Percentiles rank a stretch among this genome's conserved stretches.
Conservation (phyloP, 768 basidiomycete species). For the Panaeolus cyanescens region DNA sequence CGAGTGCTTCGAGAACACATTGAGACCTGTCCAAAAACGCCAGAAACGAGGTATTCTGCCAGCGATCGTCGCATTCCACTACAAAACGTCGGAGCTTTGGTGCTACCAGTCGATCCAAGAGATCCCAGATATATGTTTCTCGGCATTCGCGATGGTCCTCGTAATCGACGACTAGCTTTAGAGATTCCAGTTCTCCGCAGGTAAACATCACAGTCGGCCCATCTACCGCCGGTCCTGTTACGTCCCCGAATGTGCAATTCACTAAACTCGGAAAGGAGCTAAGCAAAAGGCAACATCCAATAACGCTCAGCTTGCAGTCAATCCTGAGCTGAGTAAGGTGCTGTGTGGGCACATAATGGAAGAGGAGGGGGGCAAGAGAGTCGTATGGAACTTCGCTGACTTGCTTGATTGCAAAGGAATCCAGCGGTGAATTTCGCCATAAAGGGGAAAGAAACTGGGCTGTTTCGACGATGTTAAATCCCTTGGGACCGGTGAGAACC, state of each 20-base stretch:
- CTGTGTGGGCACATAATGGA: slow-evolving; percentile 1
- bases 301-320: slow-evolving; percentile 6
- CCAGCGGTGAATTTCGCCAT: slow-evolving; percentile 6
- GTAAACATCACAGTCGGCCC: not conserved
- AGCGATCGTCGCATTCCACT: slow-evolving; percentile 7
- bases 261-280: not conserved
- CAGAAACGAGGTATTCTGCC: slow-evolving; percentile 6
- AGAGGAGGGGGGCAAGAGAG: not conserved
- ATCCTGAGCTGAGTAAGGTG: slow-evolving; percentile 2
- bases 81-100: slow-evolving; percentile 6
- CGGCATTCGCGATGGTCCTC: slow-evolving; percentile 6
- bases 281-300: slow-evolving; percentile 5
- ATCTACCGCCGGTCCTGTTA: not conserved
- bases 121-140: slow-evolving; percentile 5
- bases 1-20: slow-evolving; percentile 5
- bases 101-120: slow-evolving; percentile 9
- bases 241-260: slow-evolving; percentile 8
- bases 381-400: slow-evolving; percentile 5
- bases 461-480: not conserved
- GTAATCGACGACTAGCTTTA: slow-evolving; percentile 9
- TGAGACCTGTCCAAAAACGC: slow-evolving; percentile 4
- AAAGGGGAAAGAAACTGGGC: not conserved
- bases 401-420: slow-evolving; percentile 4
- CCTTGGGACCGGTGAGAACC: not conserved
- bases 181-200: not conserved